phyloP scores from a whole-genome alignment of 78 protist species.

The Planoprotostelium fungivorum region DNA sequence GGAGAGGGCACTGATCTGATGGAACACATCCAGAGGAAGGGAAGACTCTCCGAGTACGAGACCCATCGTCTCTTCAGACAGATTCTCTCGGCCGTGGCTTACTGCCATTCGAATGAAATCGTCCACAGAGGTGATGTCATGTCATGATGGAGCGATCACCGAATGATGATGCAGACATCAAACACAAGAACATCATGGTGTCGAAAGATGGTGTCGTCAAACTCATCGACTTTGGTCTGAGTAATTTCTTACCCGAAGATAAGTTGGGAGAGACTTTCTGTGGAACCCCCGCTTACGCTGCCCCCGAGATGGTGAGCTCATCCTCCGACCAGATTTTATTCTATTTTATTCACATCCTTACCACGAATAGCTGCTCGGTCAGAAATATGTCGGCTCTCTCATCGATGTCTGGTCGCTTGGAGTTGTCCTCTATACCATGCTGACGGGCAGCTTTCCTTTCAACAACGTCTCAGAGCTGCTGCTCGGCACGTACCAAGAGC shows the following conservation, averaged over 20 bases:
- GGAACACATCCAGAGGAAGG: not conserved
- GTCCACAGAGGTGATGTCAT: not conserved
- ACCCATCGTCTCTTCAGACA: not conserved
- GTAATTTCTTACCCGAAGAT: constrained; percentile 31
- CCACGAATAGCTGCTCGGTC: constrained; percentile 18
- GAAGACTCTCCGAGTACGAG: not conserved
- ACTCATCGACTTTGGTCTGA: constrained; percentile 69
- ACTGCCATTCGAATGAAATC: not conserved
- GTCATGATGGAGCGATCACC: too few relatives aligned
- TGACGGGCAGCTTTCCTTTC: constrained; percentile 42
- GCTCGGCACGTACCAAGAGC: constrained; percentile 4
- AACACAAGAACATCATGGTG: not conserved
- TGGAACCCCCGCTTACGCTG: constrained; percentile 75
- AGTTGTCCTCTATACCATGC: constrained; percentile 37
- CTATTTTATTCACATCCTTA: not conserved
- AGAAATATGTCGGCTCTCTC: constrained; percentile 32
- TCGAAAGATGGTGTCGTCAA: constrained; percentile 12
- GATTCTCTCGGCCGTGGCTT: not conserved
- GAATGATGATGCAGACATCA: not conserved
- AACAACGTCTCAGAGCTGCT: constrained; percentile 29
- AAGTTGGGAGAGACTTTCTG: constrained; percentile 35
- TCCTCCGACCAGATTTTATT: too few relatives aligned
- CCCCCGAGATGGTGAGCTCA: constrained; percentile 66
- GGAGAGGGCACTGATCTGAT: not conserved
- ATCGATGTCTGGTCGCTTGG: constrained; percentile 63